These are phyloP conservation scores for Proliferodiscus dingleyae DNA, from an alignment of 2,329 filamentous ascomycete species.

Conservation along the genomic window DNA sequence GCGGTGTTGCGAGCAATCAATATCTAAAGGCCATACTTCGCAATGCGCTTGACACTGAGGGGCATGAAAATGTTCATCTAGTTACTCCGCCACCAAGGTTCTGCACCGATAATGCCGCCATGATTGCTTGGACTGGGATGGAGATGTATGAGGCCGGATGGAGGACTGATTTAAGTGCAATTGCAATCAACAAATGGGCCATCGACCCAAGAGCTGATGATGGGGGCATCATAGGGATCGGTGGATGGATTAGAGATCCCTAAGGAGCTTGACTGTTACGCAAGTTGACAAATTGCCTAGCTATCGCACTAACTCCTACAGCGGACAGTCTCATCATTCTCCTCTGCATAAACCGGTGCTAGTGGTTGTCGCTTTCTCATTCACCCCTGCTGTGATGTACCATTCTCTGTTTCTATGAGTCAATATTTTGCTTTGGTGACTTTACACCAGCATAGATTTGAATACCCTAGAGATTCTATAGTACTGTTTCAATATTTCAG, in stretches of 20 bases:
- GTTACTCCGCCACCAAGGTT: constrained; percentile 69
- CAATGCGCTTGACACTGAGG: constrained; percentile 57
- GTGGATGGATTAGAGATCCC: constrained; percentile 41
- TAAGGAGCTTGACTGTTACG: not conserved
- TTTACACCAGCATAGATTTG: too few relatives aligned
- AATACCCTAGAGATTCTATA: too few relatives aligned
- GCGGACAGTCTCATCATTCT: too few relatives aligned
- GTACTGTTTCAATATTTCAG: too few relatives aligned
- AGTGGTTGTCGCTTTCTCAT: too few relatives aligned
- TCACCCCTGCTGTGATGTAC: too few relatives aligned
- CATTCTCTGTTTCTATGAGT: too few relatives aligned
- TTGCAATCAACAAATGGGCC: constrained; percentile 65
- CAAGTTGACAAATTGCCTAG: too few relatives aligned
- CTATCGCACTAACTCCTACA: too few relatives aligned
- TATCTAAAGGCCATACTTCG: constrained; percentile 67
- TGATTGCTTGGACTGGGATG: constrained; percentile 91
- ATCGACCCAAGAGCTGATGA: constrained; percentile 58
- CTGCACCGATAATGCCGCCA: constrained; percentile 94
- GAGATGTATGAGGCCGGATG: constrained; percentile 87
- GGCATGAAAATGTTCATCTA: constrained; percentile 56
- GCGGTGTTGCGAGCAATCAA: constrained; percentile 82
- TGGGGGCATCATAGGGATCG: constrained; percentile 62
- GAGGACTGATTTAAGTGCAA: constrained; percentile 54
- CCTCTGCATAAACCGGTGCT: too few relatives aligned
- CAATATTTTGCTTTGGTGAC: too few relatives aligned